Evolutionary conservation across 2,329 filamentous ascomycete species (phyloP), one percentile per base, ranked within the genome.

Genomic region (Pyrenophora seminiperda): DNA sequence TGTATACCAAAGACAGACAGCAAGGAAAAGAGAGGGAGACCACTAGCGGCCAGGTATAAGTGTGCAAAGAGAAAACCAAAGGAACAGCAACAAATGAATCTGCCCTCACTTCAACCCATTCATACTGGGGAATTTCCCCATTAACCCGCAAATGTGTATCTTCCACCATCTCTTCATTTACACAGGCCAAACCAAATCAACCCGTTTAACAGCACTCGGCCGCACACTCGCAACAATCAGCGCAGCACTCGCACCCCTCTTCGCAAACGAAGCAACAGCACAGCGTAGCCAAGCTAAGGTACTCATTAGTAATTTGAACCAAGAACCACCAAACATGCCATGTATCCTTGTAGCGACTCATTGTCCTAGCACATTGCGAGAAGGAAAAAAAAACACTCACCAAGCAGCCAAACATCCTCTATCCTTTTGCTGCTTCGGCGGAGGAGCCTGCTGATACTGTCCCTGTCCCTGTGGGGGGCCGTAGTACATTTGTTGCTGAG

Each of bases 181-280:
- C 22, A n/a, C n/a, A n/a, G n/a, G n/a, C 14, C 5, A 10, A 11
- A n/a, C 13, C 15, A 5, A 9, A n/a, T 20, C 13, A 15, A 18
- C n/a, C 40, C 34, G 1, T 40, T 34, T 51, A 51, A 17, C 48
- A 51, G 37, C 70, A 72, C 13, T 72, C 69, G 44, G 60, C 68
- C 5, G 56, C 61, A 45, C 70, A 73, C 55, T 72, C 81, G 61
- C 81, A 80, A 68, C 82, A 85, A 4, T 85, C 83, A n/a, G 78
- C 74, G 65, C 83, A 86, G 73, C 83, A 85, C 68, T 85, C 83
- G 62, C 83, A 86, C 20, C 80, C 77, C 70, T 86, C 83, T 65
- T 85, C 83, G 62, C 81, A 84, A 20, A 86, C 76, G 71, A 83
- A 86, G 65, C 83, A 86, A 68, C 83, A 87, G 74, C 83, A 86